Percentiles rank a stretch among this genome's conserved stretches.
phyloP scores from a whole-genome alignment of 2,329 filamentous ascomycete species.

The Achaetomium macrosporum region DNA sequence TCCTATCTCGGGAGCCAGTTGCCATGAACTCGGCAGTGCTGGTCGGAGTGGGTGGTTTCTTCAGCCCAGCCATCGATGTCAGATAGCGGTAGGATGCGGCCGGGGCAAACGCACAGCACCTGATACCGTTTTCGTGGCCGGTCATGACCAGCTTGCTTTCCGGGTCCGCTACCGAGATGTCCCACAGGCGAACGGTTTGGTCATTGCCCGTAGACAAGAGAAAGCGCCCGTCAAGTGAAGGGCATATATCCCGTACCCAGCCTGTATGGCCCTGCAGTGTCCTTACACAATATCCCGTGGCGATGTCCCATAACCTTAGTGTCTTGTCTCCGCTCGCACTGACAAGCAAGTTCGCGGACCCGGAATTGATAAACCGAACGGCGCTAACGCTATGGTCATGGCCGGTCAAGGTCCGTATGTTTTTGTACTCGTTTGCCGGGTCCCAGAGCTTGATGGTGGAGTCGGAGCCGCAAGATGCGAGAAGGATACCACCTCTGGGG shows the following conservation, averaged over 20 bases:
- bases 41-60: conserved; percentile 64
- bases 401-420: conserved; percentile 84
- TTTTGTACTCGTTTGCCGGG: conserved; percentile 86
- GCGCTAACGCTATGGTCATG: conserved; percentile 90
- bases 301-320: conserved; percentile 75
- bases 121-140: conserved; percentile 68
- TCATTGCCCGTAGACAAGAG: conserved; percentile 79
- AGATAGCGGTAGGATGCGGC: conserved; percentile 69
- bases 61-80: conserved; percentile 69
- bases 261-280: conserved; percentile 77
- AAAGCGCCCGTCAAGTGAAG: conserved; percentile 76
- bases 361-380: conserved; percentile 76
- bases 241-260: conserved; percentile 82
- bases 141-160: conserved; percentile 74
- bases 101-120: conserved; percentile 78
- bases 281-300: conserved; percentile 84
- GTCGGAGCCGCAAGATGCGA: conserved; percentile 79
- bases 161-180: conserved; percentile 59
- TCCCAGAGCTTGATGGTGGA: conserved; percentile 95
- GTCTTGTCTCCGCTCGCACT: conserved; percentile 81
- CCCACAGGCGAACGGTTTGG: conserved; percentile 79
- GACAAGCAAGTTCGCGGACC: conserved; percentile 75
- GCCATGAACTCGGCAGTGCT: conserved; percentile 83
- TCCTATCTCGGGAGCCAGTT: conserved; percentile 84
- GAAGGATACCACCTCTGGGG: conserved; percentile 67